Percentiles rank a stretch among this genome's conserved stretches.
Evolutionary conservation across 78 protist species (phyloP).

Genomic region (Dictyostelium brefeldianum): DNA sequence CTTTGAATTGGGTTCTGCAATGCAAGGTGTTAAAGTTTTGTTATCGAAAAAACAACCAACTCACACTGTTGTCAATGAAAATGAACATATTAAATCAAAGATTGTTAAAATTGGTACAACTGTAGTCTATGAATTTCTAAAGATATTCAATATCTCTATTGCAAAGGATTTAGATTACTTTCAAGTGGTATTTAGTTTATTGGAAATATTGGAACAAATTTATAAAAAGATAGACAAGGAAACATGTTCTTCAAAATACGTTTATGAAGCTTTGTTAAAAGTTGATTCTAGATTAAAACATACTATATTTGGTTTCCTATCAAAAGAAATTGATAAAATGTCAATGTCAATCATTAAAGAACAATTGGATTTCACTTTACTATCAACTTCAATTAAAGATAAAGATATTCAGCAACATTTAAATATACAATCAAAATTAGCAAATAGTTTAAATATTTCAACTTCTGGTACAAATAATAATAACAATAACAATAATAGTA

Average conservation of each 20-base stretch:
- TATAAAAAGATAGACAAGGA: conserved; percentile 71
- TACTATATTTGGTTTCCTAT: conserved; percentile 69
- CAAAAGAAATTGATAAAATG: conserved; percentile 75
- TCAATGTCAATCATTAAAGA: conserved; percentile 31
- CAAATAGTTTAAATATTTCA: conserved; percentile 14
- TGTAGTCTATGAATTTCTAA: conserved; percentile 68
- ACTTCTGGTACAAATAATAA: not conserved
- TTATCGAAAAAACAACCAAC: conserved; percentile 59
- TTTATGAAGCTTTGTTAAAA: conserved; percentile 56
- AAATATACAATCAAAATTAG: conserved; percentile 56
- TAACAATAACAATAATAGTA: not conserved
- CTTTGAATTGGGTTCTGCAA: conserved; percentile 52
- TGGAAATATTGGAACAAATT: conserved; percentile 69
- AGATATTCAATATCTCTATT: conserved; percentile 65
- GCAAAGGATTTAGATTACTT: conserved; percentile 77
- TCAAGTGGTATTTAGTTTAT: conserved; percentile 55
- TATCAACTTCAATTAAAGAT: conserved; percentile 52
- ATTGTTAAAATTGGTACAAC: conserved; percentile 73
- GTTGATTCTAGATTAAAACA: conserved; percentile 60
- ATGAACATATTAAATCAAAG: conserved; percentile 76
- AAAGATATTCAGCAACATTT: conserved; percentile 61
- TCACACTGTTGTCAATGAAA: conserved; percentile 62
- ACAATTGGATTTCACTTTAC: conserved; percentile 58
- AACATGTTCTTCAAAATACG: conserved; percentile 67
- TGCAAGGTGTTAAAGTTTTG: conserved; percentile 72